Conservation (phyloP, 345 rosid species). For the Eutrema yunnanense region DNA sequence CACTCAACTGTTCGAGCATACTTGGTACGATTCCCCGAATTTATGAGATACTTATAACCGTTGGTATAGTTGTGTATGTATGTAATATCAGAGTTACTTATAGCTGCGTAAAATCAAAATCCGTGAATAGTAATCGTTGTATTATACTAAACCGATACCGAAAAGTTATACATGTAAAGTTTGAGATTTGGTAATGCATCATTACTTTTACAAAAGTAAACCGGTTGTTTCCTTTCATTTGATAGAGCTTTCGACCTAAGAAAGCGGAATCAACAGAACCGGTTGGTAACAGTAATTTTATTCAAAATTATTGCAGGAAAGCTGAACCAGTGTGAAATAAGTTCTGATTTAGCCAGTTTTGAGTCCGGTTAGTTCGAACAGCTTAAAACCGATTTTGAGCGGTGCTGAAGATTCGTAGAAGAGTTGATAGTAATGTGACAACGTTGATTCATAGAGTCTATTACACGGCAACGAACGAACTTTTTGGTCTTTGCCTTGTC, state of each 20-base stretch:
- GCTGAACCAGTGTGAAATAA: background rate
- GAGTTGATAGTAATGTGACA: conserved; percentile 3
- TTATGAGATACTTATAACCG: background rate
- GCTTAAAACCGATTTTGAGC: conserved; percentile 2
- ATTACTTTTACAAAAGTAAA: background rate
- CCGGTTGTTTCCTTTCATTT: background rate
- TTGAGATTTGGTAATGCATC: background rate
- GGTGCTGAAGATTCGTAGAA: background rate
- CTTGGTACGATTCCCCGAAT: background rate
- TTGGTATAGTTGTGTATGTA: conserved; percentile 27
- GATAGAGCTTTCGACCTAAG: background rate
- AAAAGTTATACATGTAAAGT: conserved; percentile 30
- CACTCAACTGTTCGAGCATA: background rate
- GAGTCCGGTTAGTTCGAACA: background rate
- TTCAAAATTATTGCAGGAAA: background rate
- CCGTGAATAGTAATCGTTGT: conserved; percentile 13
- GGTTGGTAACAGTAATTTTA: background rate
- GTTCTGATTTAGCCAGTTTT: background rate
- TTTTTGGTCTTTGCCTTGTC: conserved; percentile 17
- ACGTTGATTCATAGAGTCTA: conserved; percentile 22
- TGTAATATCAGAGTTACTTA: conserved; percentile 21
- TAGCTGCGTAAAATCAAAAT: background rate
- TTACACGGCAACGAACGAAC: conserved; percentile 14
- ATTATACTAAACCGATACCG: conserved; percentile 10
- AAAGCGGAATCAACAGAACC: background rate